Base-by-base conservation (phyloP, 768 basidiomycete species). In the Chiua virens region DNA sequence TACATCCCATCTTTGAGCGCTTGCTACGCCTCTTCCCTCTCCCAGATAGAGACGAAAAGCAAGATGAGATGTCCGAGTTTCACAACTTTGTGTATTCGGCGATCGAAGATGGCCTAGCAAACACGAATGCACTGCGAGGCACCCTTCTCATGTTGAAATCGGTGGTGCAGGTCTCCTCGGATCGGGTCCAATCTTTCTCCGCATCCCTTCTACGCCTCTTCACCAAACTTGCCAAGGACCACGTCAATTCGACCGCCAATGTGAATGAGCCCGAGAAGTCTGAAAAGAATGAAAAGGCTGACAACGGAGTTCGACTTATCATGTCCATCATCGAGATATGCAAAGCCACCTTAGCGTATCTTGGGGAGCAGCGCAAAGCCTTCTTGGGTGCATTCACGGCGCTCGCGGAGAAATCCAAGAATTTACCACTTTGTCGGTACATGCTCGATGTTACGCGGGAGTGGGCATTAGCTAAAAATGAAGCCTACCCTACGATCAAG, bases 321-420 rank as follows among this genome's bases (percentile, higher is more conserved):
- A 88, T 75, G 44, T 80, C 81, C n/a, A 86, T 93, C 49, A 79
- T 98, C 36, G 91, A 97, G 53, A 88, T 98, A 38, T 89, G 89
- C 57, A 86, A 92, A 49, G 73, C 80, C 28, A 82, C 91, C 5
- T 79, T 96, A n/a, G 80, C 82, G 7, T 83, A 83, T 57, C 82
- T 98, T 21, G 88, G 85, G 10, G 97, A 99, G 44, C 89, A 93
- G 55, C 82, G 97, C 25, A 80, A 87, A 50, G 84, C 83, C 71
- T 78, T 98, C 39, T 73, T 96, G 44, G 85, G 79, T 52, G 84
- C 84, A 13, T 80, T 98, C 54, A 80, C 85, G 17, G 83, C 85
- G 22, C 77, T 98, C 35, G 85, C 92, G 38, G 95, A 97, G 62
- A 93, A 96, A 70, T 95, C 94, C 9, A 87, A 89, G 64, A 94